phyloP scores from a whole-genome alignment of 176 grass and related monocot genomes.

The barley (Hordeum vulgare) region DNA sequence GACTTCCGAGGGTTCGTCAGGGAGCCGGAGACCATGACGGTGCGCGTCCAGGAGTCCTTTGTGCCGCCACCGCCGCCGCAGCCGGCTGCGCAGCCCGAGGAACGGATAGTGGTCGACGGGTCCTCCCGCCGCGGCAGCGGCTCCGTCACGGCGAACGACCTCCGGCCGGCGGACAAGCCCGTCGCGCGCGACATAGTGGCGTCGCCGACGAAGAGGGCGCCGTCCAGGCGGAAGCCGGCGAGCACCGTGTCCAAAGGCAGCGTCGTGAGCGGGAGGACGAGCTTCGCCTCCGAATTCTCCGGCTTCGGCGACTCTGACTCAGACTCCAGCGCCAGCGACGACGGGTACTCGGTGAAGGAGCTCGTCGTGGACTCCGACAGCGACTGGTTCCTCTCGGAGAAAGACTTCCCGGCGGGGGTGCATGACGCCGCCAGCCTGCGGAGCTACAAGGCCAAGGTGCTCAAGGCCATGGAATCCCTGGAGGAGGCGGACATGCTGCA shows the following conservation, averaged over 20 bases:
- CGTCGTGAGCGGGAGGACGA: conserved; percentile 26
- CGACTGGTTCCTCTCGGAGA: conserved; percentile 80
- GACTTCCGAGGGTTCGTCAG: conserved; percentile 67
- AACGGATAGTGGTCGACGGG: conserved; percentile 9
- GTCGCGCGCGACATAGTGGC: neutral
- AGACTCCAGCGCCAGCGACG: conserved; percentile 73
- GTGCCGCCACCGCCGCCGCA: neutral
- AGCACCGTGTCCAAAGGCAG: neutral
- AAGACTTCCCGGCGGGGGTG: conserved; percentile 24
- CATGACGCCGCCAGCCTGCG: conserved; percentile 20
- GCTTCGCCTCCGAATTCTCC: conserved; percentile 51
- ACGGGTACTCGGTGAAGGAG: conserved; percentile 93
- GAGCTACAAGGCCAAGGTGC: conserved; percentile 34
- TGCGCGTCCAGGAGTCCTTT: conserved; percentile 53
- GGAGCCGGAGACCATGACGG: conserved; percentile 63
- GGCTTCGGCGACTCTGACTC: conserved; percentile 69
- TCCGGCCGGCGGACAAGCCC: conserved; percentile 22
- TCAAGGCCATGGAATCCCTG: conserved; percentile 38
- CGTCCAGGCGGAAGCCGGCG: neutral
- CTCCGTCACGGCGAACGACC: conserved; percentile 10
- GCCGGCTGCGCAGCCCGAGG: conserved; percentile 5
- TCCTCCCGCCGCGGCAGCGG: neutral
- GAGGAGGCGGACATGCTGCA: conserved; percentile 2
- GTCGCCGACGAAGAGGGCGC: conserved; percentile 11
- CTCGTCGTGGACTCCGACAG: conserved; percentile 81